Evolutionary conservation across 805 yeast species (phyloP).

Genomic region (Teunomyces panamensis): DNA sequence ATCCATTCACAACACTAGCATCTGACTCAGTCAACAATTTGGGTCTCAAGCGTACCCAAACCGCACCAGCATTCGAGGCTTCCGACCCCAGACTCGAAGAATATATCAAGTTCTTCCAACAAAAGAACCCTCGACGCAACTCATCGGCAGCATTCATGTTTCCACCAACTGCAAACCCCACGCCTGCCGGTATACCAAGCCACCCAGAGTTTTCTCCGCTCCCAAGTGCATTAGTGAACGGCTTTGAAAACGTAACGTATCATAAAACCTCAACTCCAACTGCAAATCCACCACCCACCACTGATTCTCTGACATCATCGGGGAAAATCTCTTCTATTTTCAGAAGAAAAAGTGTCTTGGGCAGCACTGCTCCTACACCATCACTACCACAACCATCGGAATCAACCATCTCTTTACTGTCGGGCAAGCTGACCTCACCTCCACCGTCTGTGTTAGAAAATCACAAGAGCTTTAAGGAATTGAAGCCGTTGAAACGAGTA

Average conservation of each 20-base stretch:
- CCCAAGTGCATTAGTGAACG: conserved; percentile 18
- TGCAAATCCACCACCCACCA: neutral
- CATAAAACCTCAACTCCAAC: conserved; percentile 3
- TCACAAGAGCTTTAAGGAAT: conserved; percentile 25
- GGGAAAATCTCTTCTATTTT: neutral
- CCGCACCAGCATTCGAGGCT: conserved; percentile 9
- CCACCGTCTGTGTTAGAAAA: neutral
- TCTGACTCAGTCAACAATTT: neutral
- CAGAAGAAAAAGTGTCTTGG: conserved; percentile 2
- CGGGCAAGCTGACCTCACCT: neutral
- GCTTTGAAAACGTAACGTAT: conserved; percentile 12
- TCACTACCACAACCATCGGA: conserved; percentile 3
- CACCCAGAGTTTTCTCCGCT: conserved; percentile 10
- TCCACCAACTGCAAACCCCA: conserved; percentile 1
- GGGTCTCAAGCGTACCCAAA: conserved; percentile 10
- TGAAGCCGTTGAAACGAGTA: conserved; percentile 40
- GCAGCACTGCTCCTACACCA: conserved; percentile 2
- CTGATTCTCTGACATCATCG: conserved; percentile 2
- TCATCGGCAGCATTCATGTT: neutral
- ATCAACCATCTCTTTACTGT: neutral
- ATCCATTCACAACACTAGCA: too few relatives aligned
- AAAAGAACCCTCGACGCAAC: conserved; percentile 17
- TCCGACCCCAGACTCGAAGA: conserved; percentile 35
- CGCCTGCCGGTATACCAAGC: conserved; percentile 4
- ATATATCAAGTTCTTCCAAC: conserved; percentile 33